Percentiles rank a stretch among this genome's conserved stretches.
These are phyloP conservation scores for Coriaria nepalensis DNA, from an alignment of 306 rosid species.

Conservation along the genomic window DNA sequence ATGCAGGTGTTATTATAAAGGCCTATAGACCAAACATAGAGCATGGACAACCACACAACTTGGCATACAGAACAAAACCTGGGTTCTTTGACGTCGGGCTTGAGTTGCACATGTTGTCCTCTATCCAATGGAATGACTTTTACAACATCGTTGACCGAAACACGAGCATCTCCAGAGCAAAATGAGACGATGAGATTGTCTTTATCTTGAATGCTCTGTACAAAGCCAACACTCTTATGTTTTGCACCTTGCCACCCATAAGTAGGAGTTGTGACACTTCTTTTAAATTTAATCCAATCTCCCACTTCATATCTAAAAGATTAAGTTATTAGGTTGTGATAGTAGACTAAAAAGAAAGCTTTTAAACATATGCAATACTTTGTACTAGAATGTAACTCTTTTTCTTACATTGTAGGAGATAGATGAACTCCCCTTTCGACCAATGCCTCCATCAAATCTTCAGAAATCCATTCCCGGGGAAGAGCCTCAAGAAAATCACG, in stretches of 20 bases:
- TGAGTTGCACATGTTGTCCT: slow-evolving; percentile 93
- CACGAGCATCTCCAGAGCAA: slow-evolving; percentile 89
- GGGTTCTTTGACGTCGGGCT: slow-evolving; percentile 78
- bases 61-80: slow-evolving; percentile 34
- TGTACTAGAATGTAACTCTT: neutral
- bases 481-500: slow-evolving; percentile 85
- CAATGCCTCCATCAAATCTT: slow-evolving; percentile 92
- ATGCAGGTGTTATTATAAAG: neutral
- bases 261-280: slow-evolving; percentile 59
- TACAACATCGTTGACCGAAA: slow-evolving; percentile 67
- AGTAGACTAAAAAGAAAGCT: too few relatives aligned
- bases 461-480: slow-evolving; percentile 92
- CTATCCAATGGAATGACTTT: slow-evolving; percentile 89
- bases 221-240: slow-evolving; percentile 85
- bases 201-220: slow-evolving; percentile 67
- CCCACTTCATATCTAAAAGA: slow-evolving; percentile 66
- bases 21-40: neutral
- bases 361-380: too few relatives aligned
- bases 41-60: neutral
- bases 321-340: neutral
- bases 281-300: slow-evolving; percentile 89
- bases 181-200: slow-evolving; percentile 72
- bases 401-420: slow-evolving; percentile 60
- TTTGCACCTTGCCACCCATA: slow-evolving; percentile 90
- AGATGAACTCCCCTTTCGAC: slow-evolving; percentile 56